Base-by-base conservation (phyloP, 2,329 filamentous ascomycete genomes). In the Ophiocordyceps camponoti-saundersi region DNA sequence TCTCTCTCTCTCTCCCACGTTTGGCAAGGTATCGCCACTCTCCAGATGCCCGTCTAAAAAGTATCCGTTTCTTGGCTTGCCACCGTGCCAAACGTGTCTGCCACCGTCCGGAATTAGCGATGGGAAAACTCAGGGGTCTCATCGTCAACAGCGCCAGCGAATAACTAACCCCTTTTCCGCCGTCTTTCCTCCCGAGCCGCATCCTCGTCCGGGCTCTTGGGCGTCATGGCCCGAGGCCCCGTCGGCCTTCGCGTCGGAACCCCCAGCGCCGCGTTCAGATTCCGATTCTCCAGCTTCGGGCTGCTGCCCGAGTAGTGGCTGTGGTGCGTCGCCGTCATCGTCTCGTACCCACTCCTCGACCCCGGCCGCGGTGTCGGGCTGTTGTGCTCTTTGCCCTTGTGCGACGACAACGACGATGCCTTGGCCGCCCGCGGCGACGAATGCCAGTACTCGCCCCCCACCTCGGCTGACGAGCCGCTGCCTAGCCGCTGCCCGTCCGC, bases 211-310 rank as follows among this genome's bases (percentile, higher is more conserved):
- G 65, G 65, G 48, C 66, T 72, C 59, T 68, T 75, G 0, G 75
- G 75, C 6, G 75, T 79, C 75, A 79, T 79, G 18, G 75, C 74
- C 51, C 75, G 62, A 15, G 75, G 75, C 21, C 75, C 75, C 46
- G 72, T 78, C 22, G 75, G 75, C 48, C 73, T 61, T 44, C 75
- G 65, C 10, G 66, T 59, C n/a, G 72, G 72, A 4, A 70, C 65
- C 7, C 70, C 71, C 6, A 73, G 64, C 7, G 71, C 73, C 16
- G 66, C 67, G 54, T 66, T 77, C 40, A 79, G 59, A 53, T 77
- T 79, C 46, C 70, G 66, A 58, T 78, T 78, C 61, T 77, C 75
- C 18, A 67, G 61, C 55, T 69, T 70, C 10, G 74, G 73, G 55
- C 73, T 77, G 56, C 72, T 77, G 45, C 68, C 67, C 49, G 71